Evolutionary conservation across 2,329 filamentous ascomycete genomes (phyloP).

Genomic region (Colletotrichum shisoi): DNA sequence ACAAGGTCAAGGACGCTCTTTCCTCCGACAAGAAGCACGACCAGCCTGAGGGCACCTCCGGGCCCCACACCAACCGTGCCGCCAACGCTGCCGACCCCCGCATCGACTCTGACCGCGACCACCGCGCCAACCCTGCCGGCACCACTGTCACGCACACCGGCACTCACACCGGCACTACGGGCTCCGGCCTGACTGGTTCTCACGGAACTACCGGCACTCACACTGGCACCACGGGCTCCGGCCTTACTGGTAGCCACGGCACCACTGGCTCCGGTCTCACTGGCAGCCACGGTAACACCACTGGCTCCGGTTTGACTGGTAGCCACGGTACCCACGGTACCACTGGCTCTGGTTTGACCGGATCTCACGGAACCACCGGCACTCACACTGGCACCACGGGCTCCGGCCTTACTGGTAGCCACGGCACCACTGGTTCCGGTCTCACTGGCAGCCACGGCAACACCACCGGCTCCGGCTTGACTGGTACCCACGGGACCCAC

Average conservation of each 20-base stretch:
- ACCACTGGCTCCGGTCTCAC: conserved; percentile 30
- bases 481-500: too few species aligned
- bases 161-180: conserved; percentile 28
- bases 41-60: conserved; percentile 40
- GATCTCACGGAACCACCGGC: conserved; percentile 36
- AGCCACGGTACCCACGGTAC: conserved; percentile 30
- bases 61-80: conserved; percentile 51
- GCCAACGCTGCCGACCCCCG: conserved; percentile 61
- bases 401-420: conserved; percentile 39
- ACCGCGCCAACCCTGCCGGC: conserved; percentile 48
- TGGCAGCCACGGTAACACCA: conserved; percentile 27
- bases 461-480: conserved; percentile 34
- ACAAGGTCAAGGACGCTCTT: conserved; percentile 68
- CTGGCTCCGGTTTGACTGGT: conserved; percentile 31
- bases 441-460: conserved; percentile 42
- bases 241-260: conserved; percentile 42
- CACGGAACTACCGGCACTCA: conserved; percentile 41
- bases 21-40: conserved; percentile 53
- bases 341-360: conserved; percentile 39
- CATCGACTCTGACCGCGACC: conserved; percentile 60
- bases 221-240: conserved; percentile 31
- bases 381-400: conserved; percentile 39
- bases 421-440: conserved; percentile 39
- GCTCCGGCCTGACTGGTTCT: conserved; percentile 24
- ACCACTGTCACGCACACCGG: conserved; percentile 44